These are phyloP conservation scores for Suhomyces tanzawaensis DNA, from an alignment of 805 yeast species.

Conservation along the genomic window DNA sequence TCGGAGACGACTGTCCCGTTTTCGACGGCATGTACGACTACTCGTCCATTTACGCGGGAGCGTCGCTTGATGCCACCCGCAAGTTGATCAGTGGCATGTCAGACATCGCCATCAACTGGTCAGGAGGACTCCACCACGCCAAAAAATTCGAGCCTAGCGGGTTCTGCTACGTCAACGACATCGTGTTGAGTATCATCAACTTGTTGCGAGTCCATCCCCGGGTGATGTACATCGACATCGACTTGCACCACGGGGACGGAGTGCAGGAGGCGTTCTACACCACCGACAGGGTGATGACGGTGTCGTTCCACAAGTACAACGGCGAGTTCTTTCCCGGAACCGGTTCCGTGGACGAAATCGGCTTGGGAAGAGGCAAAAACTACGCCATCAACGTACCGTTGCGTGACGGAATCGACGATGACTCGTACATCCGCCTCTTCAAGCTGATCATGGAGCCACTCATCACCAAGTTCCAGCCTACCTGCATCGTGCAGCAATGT, in stretches of 20 bases:
- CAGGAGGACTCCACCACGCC: conserved; percentile 97
- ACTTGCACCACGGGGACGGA: conserved; percentile 96
- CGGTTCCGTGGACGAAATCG: conserved; percentile 85
- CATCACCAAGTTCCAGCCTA: conserved; percentile 87
- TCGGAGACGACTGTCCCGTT: conserved; percentile 93
- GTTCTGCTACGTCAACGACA: conserved; percentile 92
- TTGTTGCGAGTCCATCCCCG: conserved; percentile 86
- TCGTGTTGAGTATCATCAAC: conserved; percentile 83
- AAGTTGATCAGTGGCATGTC: conserved; percentile 81
- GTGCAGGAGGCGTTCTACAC: conserved; percentile 96
- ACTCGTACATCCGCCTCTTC: conserved; percentile 68
- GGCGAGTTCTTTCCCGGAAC: conserved; percentile 98
- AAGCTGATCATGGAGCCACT: conserved; percentile 89
- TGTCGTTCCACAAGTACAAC: conserved; percentile 87
- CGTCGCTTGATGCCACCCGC: conserved; percentile 89
- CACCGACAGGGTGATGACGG: conserved; percentile 95
- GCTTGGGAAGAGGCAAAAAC: conserved; percentile 85
- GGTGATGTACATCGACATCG: conserved; percentile 90
- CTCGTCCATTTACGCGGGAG: conserved; percentile 86
- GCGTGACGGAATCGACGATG: conserved; percentile 95
- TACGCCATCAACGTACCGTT: conserved; percentile 89
- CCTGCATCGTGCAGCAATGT: conserved; percentile 92
- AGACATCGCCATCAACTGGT: conserved; percentile 94
- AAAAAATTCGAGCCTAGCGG: conserved; percentile 93
- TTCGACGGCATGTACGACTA: conserved; percentile 94